These are phyloP conservation scores for Casuarina glauca DNA, from an alignment of 306 rosid genomes.

Conservation along the genomic window DNA sequence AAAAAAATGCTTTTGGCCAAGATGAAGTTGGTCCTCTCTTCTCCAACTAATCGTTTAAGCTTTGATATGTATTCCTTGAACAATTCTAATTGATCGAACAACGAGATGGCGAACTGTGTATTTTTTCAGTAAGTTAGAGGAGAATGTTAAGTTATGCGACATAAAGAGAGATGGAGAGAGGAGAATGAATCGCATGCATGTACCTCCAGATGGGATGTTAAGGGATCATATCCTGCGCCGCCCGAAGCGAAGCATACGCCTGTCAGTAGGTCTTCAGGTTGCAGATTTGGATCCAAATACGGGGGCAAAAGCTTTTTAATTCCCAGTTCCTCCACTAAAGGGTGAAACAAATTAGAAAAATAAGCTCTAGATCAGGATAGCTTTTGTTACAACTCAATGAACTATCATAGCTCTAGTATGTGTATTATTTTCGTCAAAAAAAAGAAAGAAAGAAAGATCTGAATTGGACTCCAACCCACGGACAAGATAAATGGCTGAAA, in stretches of 20 bases:
- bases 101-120: conserved; percentile 47
- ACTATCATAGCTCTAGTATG: too few species aligned
- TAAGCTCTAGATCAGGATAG: too few species aligned
- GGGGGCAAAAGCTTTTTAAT: conserved; percentile 66
- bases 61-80: conserved; percentile 61
- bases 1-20: conserved; percentile 42
- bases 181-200: neutral
- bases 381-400: too few species aligned
- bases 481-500: too few species aligned
- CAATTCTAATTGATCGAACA: conserved; percentile 45
- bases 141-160: neutral
- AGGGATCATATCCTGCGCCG: conserved; percentile 82
- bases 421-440: too few species aligned
- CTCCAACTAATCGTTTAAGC: conserved; percentile 24
- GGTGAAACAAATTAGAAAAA: too few species aligned
- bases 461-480: too few species aligned
- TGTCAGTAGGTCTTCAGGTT: conserved; percentile 46
- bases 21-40: conserved; percentile 44
- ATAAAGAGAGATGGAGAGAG: neutral
- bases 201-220: conserved; percentile 65
- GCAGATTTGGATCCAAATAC: conserved; percentile 56
- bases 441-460: too few species aligned
- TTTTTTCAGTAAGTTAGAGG: neutral
- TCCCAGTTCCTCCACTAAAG: conserved; percentile 23
- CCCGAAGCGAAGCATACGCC: conserved; percentile 88